A percentile compares a stretch with the other conserved stretches of the same genome.
Evolutionary conservation across 192 early-diverging fungal species (phyloP).

Genomic region (Dimargaris cristalligena): DNA sequence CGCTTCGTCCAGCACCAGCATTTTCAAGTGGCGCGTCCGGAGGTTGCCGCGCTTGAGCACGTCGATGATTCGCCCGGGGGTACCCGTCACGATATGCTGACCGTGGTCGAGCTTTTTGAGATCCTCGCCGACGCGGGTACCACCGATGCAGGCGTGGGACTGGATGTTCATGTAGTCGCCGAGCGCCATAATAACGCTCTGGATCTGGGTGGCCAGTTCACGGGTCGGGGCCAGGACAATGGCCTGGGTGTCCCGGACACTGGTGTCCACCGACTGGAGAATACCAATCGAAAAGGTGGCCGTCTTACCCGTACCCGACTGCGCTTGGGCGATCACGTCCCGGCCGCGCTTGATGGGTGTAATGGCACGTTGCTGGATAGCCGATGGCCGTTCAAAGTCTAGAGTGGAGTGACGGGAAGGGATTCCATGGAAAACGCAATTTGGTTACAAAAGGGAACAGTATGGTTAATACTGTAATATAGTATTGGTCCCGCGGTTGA

Average conservation of each 20-base stretch:
- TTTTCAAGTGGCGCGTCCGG: conserved; percentile 71
- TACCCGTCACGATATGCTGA: conserved; percentile 85
- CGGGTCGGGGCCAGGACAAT: conserved; percentile 88
- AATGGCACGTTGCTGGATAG: conserved; percentile 98
- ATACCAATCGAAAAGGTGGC: conserved; percentile 92
- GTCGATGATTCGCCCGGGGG: conserved; percentile 91
- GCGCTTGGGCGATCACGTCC: conserved; percentile 94
- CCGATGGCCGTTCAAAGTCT: conserved; percentile 95
- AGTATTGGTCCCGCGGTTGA: too few relatives aligned
- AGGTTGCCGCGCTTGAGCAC: conserved; percentile 84
- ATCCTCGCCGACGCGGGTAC: conserved; percentile 82
- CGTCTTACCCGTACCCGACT: conserved; percentile 98
- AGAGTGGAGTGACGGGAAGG: not conserved
- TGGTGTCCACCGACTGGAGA: conserved; percentile 79
- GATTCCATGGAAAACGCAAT: too few relatives aligned
- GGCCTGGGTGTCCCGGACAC: conserved; percentile 76
- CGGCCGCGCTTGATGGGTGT: conserved; percentile 69
- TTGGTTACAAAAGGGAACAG: too few relatives aligned
- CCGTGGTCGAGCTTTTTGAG: conserved; percentile 83
- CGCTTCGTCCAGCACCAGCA: conserved; percentile 94
- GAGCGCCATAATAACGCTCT: conserved; percentile 75
- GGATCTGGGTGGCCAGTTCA: conserved; percentile 92
- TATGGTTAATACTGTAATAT: too few relatives aligned
- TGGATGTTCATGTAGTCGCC: conserved; percentile 97
- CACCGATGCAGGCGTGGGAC: conserved; percentile 90